A percentile compares a stretch with the other conserved stretches of the same genome.
Evolutionary conservation across 2,329 filamentous ascomycete genomes (phyloP).

Genomic region (Aureobasidium namibiae): DNA sequence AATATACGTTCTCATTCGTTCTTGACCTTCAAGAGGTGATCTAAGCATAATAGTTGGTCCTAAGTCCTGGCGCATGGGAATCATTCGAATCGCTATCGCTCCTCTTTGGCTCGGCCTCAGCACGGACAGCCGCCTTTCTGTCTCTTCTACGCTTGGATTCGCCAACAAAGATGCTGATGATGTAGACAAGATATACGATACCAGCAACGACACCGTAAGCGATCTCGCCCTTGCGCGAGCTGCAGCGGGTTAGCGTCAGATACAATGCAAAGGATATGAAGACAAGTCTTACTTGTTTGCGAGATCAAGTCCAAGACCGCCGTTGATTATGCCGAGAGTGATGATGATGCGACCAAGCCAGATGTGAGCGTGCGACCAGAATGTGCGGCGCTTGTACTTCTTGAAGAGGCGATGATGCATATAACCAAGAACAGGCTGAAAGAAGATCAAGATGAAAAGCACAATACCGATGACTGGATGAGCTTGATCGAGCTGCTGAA

Average conservation of each 20-base stretch:
- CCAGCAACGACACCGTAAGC: slow-evolving; percentile 44
- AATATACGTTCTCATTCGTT: too few species aligned
- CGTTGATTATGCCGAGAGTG: slow-evolving; percentile 14
- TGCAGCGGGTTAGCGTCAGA: neutral
- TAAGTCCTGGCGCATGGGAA: neutral
- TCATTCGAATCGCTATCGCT: neutral
- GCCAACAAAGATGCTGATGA: slow-evolving; percentile 23
- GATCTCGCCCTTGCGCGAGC: slow-evolving; percentile 24
- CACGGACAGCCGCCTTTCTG: neutral
- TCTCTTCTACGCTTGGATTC: slow-evolving; percentile 19
- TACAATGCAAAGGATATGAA: neutral
- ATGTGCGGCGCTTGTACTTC: slow-evolving; percentile 35
- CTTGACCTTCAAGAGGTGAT: too few species aligned
- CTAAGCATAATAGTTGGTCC: neutral
- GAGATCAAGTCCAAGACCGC: slow-evolving; percentile 13
- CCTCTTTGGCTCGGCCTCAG: slow-evolving; percentile 5
- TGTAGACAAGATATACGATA: slow-evolving; percentile 38
- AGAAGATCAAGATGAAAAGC: slow-evolving; percentile 42
- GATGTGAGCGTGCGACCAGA: slow-evolving; percentile 31
- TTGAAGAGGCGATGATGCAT: slow-evolving; percentile 46
- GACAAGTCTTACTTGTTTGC: slow-evolving; percentile 3
- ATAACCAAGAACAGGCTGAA: slow-evolving; percentile 46
- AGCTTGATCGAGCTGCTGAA: slow-evolving; percentile 27
- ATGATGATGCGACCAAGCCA: slow-evolving; percentile 20
- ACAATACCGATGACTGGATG: slow-evolving; percentile 50